Conservation (phyloP, 1,284 basidiomycete genomes). For the Rhodofomes roseus region DNA sequence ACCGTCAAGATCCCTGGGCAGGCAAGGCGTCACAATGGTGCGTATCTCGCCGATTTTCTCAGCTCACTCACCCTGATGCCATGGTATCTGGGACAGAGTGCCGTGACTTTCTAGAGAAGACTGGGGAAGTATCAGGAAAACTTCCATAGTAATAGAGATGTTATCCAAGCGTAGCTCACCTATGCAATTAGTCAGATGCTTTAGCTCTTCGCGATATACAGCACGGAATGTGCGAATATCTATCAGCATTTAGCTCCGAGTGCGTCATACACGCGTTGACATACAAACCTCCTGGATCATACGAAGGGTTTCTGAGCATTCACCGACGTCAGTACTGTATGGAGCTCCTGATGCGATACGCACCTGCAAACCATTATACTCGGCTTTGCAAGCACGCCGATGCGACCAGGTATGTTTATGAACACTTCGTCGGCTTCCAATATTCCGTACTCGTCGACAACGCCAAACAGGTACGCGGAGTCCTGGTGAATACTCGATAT, state of each 20-base stretch:
- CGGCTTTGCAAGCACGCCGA: conserved; percentile 12
- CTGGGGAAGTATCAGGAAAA: conserved; percentile 2
- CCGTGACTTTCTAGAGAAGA: conserved; percentile 15
- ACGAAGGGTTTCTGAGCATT: conserved; percentile 14
- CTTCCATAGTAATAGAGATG: too few relatives aligned
- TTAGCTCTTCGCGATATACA: conserved; percentile 13
- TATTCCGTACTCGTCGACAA: conserved; percentile 18
- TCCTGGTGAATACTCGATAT: conserved; percentile 1
- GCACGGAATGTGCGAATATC: conserved; percentile 18
- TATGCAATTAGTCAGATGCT: conserved; percentile 20
- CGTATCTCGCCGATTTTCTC: neutral
- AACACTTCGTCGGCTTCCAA: conserved; percentile 17
- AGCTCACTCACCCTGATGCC: conserved; percentile 13
- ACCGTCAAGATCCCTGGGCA: conserved; percentile 19
- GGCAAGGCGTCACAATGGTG: neutral
- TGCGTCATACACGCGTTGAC: too few relatives aligned
- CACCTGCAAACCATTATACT: conserved; percentile 16
- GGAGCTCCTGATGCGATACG: too few relatives aligned
- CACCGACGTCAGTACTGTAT: neutral
- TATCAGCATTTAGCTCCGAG: neutral
- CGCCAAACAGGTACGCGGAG: conserved; percentile 17
- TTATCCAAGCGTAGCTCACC: conserved; percentile 1
- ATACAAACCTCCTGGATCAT: conserved; percentile 15
- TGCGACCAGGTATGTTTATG: conserved; percentile 17
- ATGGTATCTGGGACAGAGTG: conserved; percentile 19